Evolutionary conservation across 1,139 yeast species (phyloP).

Genomic region (Yamadazyma dendronema): DNA sequence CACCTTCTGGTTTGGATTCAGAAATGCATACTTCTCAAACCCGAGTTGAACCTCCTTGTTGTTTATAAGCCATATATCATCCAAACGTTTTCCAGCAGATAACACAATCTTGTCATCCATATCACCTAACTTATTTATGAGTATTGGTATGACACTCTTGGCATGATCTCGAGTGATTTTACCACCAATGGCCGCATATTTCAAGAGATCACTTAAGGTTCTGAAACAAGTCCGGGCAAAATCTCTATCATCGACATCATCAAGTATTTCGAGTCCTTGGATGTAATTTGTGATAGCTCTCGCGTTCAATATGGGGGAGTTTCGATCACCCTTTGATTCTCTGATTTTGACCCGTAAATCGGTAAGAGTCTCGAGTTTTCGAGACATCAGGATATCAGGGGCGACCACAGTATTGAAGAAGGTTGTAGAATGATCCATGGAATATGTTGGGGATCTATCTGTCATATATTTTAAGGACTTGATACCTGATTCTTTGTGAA

Average conservation of each 20-base stretch:
- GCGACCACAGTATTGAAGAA: conserved; percentile 2
- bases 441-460: not conserved
- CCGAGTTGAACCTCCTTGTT: conserved; percentile 2
- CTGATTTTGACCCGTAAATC: conserved; percentile 3
- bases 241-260: conserved; percentile 1
- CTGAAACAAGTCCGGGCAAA: conserved; percentile 2
- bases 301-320: not conserved
- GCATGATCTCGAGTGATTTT: conserved; percentile 4
- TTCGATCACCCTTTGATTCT: conserved; percentile 1
- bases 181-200: conserved; percentile 4
- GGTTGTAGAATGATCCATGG: conserved; percentile 1
- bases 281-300: conserved; percentile 5
- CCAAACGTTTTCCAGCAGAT: conserved; percentile 5
- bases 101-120: conserved; percentile 1
- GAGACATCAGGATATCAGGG: not conserved
- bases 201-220: conserved; percentile 4
- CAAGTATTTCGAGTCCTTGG: conserved; percentile 3
- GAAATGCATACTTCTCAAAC: conserved; percentile 5
- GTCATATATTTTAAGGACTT: too few species aligned
- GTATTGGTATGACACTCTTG: conserved; percentile 2
- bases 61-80: conserved; percentile 6
- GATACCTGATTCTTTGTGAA: not conserved
- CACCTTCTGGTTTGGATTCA: conserved; percentile 3
- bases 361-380: not conserved
- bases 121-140: conserved; percentile 4